Evolutionary conservation across 2,329 filamentous ascomycete genomes (phyloP).

Genomic region (Fusarium sarcochroum): DNA sequence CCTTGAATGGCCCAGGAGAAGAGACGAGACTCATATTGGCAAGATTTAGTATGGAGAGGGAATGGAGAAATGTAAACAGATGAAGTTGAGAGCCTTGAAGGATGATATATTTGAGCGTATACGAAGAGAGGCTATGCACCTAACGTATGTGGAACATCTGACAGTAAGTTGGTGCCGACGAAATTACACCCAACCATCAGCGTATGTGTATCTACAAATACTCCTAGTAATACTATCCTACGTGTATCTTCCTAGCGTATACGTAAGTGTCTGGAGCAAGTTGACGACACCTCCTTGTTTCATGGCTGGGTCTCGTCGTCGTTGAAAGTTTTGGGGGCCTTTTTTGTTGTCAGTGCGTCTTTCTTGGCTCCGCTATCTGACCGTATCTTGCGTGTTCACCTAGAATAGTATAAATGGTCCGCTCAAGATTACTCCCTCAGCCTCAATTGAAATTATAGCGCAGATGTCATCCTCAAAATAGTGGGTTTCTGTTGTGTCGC

Average conservation of each 20-base stretch:
- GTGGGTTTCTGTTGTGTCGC: too few species aligned
- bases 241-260: background rate
- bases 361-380: background rate
- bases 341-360: background rate
- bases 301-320: background rate
- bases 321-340: background rate
- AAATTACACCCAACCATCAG: too few species aligned
- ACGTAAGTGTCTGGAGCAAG: background rate
- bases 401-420: background rate
- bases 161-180: too few species aligned
- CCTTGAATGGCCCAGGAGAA: background rate
- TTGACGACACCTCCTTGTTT: background rate
- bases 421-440: too few species aligned
- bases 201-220: background rate
- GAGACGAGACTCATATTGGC: constrained; percentile 9
- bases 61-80: background rate
- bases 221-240: too few species aligned
- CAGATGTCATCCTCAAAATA: too few species aligned
- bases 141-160: too few species aligned
- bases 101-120: too few species aligned
- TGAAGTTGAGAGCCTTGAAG: too few species aligned
- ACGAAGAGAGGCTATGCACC: too few species aligned
- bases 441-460: too few species aligned
- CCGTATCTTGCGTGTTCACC: background rate
- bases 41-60: background rate